Evolutionary conservation across 2,329 filamentous ascomycete genomes (phyloP).

Genomic region (Botryosphaeria dothidea): DNA sequence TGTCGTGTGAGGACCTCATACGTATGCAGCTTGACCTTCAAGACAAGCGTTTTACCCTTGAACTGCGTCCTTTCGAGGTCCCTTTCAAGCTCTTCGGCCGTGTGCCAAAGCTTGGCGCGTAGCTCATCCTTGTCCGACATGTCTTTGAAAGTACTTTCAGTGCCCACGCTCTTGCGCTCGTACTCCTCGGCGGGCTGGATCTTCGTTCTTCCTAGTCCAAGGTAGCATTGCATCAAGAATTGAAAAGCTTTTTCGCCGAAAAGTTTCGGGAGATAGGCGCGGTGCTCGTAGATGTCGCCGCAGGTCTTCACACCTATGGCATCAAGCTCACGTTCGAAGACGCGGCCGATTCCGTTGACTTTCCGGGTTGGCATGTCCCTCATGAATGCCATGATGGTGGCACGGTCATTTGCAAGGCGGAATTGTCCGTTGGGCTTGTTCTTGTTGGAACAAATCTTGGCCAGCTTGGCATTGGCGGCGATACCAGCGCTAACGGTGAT

Average conservation of each 20-base stretch:
- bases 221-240: slow-evolving; percentile 80
- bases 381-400: slow-evolving; percentile 83
- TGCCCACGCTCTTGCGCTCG: slow-evolving; percentile 90
- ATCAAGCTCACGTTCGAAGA: slow-evolving; percentile 86
- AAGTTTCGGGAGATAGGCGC: slow-evolving; percentile 71
- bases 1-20: slow-evolving; percentile 91
- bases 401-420: slow-evolving; percentile 68
- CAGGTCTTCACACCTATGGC: slow-evolving; percentile 87
- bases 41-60: slow-evolving; percentile 85
- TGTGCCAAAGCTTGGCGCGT: slow-evolving; percentile 74
- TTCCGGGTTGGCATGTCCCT: slow-evolving; percentile 79
- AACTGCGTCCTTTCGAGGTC: slow-evolving; percentile 78
- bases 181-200: slow-evolving; percentile 86
- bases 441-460: slow-evolving; percentile 92
- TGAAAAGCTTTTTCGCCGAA: slow-evolving; percentile 91
- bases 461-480: slow-evolving; percentile 86
- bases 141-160: slow-evolving; percentile 87
- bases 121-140: slow-evolving; percentile 69
- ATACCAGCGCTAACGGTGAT: slow-evolving; percentile 95
- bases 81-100: slow-evolving; percentile 82
- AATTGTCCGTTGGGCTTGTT: slow-evolving; percentile 98
- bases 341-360: slow-evolving; percentile 91
- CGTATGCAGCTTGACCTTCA: slow-evolving; percentile 93
- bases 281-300: slow-evolving; percentile 78
- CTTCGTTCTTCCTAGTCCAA: slow-evolving; percentile 82